Evolutionary conservation across 495 filamentous ascomycete species (phyloP).

Genomic region (Penicillium atrosanguineum): DNA sequence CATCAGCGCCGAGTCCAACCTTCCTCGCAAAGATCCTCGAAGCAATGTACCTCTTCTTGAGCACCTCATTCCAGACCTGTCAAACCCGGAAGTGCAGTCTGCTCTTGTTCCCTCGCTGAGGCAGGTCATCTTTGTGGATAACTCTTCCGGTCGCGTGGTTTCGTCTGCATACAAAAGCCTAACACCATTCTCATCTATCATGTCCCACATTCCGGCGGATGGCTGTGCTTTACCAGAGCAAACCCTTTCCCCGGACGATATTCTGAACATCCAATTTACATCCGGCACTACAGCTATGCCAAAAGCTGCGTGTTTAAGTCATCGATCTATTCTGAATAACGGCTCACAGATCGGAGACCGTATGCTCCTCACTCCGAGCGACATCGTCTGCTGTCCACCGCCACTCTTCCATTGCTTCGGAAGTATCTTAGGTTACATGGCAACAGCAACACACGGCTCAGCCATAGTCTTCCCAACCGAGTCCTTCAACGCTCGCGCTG

Average conservation of each 20-base stretch:
- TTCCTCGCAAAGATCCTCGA: constrained; percentile 74
- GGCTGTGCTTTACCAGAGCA: constrained; percentile 36
- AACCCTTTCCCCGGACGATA: constrained; percentile 62
- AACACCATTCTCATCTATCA: constrained; percentile 50
- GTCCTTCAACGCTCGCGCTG: constrained; percentile 76
- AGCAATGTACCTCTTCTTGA: constrained; percentile 71
- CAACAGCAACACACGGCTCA: constrained; percentile 82
- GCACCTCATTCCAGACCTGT: constrained; percentile 61
- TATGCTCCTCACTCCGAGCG: constrained; percentile 71
- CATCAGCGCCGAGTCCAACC: constrained; percentile 80
- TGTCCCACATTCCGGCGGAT: constrained; percentile 50
- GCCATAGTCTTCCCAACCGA: constrained; percentile 83
- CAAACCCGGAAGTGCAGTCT: constrained; percentile 53
- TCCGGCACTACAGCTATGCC: constrained; percentile 87
- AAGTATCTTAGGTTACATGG: constrained; percentile 88
- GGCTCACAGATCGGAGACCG: constrained; percentile 75
- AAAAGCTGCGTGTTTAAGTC: constrained; percentile 88
- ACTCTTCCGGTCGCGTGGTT: constrained; percentile 62
- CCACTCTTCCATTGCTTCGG: constrained; percentile 95
- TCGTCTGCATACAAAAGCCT: constrained; percentile 40
- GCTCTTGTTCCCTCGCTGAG: constrained; percentile 65
- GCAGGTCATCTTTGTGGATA: constrained; percentile 76
- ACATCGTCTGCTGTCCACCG: constrained; percentile 81
- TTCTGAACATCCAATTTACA: constrained; percentile 96
- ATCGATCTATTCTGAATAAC: constrained; percentile 87